Percentiles rank a stretch among this genome's conserved stretches.
Conservation (phyloP, 768 basidiomycete genomes). For the Chiua virens region DNA sequence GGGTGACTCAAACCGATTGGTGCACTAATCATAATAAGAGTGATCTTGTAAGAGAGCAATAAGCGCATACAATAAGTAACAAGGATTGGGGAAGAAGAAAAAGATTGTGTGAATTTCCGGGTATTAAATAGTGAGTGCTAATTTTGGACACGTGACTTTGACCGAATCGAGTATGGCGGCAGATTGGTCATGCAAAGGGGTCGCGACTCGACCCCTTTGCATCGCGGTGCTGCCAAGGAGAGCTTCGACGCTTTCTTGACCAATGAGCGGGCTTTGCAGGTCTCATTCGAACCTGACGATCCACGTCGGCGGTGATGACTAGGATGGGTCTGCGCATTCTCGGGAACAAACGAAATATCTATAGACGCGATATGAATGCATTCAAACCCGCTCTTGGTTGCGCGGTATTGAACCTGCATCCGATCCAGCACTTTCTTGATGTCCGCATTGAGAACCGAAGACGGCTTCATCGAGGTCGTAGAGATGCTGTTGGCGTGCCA, state of each 20-base stretch:
- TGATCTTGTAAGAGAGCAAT: too few species aligned
- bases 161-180: too few species aligned
- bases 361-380: conserved; percentile 96
- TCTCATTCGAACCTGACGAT: conserved; percentile 54
- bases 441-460: conserved; percentile 77
- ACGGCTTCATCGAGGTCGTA: conserved; percentile 91
- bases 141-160: too few species aligned
- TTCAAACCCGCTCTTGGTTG: conserved; percentile 90
- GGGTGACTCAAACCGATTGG: too few species aligned
- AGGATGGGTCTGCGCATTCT: conserved; percentile 32
- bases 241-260: conserved; percentile 77
- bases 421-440: conserved; percentile 85
- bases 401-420: conserved; percentile 93
- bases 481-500: conserved; percentile 62
- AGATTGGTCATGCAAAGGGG: too few species aligned
- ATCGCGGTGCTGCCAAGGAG: too few species aligned
- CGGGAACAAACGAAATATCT: conserved; percentile 75
- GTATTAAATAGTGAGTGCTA: too few species aligned
- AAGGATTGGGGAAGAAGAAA: too few species aligned
- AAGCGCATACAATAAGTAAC: too few species aligned
- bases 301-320: conserved; percentile 42
- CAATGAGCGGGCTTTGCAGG: conserved; percentile 50
- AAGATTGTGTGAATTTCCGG: too few species aligned
- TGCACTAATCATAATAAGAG: too few species aligned
- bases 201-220: too few species aligned